Evolutionary conservation across 495 filamentous ascomycete species (phyloP).

Genomic region (Penicillium ucsense): DNA sequence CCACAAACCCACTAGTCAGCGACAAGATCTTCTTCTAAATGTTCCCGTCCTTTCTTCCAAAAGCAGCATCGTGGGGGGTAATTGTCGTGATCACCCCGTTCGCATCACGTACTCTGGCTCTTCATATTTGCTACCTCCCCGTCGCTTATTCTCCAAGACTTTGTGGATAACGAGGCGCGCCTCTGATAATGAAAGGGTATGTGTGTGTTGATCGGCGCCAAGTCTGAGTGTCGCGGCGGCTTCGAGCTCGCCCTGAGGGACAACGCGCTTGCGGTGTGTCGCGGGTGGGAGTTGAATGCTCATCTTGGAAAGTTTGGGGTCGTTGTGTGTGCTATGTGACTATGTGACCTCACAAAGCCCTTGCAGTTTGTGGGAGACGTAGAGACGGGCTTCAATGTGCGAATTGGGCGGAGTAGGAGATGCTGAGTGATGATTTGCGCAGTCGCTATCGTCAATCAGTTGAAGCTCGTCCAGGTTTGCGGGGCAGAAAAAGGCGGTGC

Average conservation of each 20-base stretch:
- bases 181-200: slow-evolving; percentile 79
- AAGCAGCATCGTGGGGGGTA: too few species aligned
- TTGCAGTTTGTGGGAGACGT: too few species aligned
- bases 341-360: too few species aligned
- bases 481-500: slow-evolving; percentile 16
- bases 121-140: slow-evolving; percentile 38
- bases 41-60: too few species aligned
- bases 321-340: background rate
- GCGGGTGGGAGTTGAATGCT: slow-evolving; percentile 37
- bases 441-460: background rate
- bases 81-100: too few species aligned
- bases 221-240: slow-evolving; percentile 71
- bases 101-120: slow-evolving; percentile 37
- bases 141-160: slow-evolving; percentile 54
- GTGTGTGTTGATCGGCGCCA: slow-evolving; percentile 84
- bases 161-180: slow-evolving; percentile 87
- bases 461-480: slow-evolving; percentile 12
- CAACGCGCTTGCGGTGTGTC: slow-evolving; percentile 62
- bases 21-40: too few species aligned
- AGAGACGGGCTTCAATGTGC: background rate
- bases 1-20: background rate
- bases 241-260: slow-evolving; percentile 78
- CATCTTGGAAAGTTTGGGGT: slow-evolving; percentile 14
- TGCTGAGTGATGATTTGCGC: too few species aligned
- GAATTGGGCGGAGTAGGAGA: background rate